Conservation (phyloP, 306 rosid species). For the Malus domestica region DNA sequence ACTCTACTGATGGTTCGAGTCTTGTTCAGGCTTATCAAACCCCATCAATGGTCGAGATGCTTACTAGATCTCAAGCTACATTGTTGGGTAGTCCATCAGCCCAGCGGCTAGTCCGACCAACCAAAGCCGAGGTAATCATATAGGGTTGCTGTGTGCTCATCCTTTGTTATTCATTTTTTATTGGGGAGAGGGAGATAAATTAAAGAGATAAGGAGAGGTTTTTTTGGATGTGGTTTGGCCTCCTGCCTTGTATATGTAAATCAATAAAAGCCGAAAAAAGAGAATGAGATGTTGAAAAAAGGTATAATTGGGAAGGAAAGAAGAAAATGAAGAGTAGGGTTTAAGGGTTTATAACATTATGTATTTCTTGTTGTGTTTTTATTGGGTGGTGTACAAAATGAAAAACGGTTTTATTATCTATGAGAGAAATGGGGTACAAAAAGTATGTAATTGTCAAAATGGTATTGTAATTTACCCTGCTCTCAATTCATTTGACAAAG, state of each 20-base stretch:
- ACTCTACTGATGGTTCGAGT: conserved; percentile 83
- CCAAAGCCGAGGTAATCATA: conserved; percentile 77
- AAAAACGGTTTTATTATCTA: conserved; percentile 33
- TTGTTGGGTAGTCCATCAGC: conserved; percentile 72
- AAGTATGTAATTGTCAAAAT: conserved; percentile 25
- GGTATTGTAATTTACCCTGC: conserved; percentile 34
- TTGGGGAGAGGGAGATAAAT: conserved; percentile 33
- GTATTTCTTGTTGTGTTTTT: conserved; percentile 42
- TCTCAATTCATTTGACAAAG: conserved; percentile 41
- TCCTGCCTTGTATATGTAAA: conserved; percentile 61
- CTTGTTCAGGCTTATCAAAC: conserved; percentile 88
- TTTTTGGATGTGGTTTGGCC: conserved; percentile 54
- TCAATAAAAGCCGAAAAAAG: conserved; percentile 41
- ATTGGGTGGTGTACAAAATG: conserved; percentile 74
- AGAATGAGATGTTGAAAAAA: conserved; percentile 32
- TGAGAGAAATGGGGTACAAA: conserved; percentile 48
- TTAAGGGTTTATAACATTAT: conserved; percentile 39
- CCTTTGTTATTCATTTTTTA: conserved; percentile 19
- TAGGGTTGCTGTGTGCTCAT: conserved; percentile 23
- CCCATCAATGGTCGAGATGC: conserved; percentile 96
- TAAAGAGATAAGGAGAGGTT: conserved; percentile 33
- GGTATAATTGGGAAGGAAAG: conserved; percentile 29
- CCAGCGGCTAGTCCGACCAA: conserved; percentile 83
- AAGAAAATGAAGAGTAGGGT: conserved; percentile 40
- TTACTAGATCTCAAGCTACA: conserved; percentile 84